A percentile compares a stretch with the other conserved stretches of the same genome.
These are phyloP conservation scores for Aspergillus ellipticus DNA, from an alignment of 495 filamentous ascomycete genomes.

Conservation along the genomic window DNA sequence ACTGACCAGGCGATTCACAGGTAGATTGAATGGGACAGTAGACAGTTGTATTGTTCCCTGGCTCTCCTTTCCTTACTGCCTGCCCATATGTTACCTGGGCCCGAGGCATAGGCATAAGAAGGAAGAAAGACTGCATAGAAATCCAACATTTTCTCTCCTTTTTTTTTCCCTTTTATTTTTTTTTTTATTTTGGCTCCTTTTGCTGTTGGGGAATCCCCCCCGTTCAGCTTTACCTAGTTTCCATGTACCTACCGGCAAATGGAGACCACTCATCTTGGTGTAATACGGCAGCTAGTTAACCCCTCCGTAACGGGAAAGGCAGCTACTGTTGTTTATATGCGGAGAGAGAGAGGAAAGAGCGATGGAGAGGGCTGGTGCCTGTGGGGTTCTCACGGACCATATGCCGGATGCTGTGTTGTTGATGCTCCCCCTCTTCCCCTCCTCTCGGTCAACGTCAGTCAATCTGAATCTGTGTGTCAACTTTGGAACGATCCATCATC, in stretches of 20 bases:
- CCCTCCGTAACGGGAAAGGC: constrained; percentile 20
- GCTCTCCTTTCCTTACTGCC: neutral
- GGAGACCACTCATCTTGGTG: constrained; percentile 32
- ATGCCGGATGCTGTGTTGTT: constrained; percentile 29
- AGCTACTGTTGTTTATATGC: constrained; percentile 11
- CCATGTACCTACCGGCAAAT: constrained; percentile 27
- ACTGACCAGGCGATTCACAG: constrained; percentile 52
- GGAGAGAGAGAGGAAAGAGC: constrained; percentile 8
- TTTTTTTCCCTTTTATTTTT: constrained; percentile 25
- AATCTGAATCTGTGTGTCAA: too few relatives aligned
- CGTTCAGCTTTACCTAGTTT: constrained; percentile 8
- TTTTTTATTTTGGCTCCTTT: constrained; percentile 16
- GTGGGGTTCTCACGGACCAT: constrained; percentile 18
- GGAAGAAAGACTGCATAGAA: constrained; percentile 27
- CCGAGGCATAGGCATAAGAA: constrained; percentile 50
- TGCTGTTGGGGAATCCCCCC: too few relatives aligned
- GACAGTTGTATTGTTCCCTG: neutral
- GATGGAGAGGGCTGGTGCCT: neutral
- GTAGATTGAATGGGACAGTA: constrained; percentile 14
- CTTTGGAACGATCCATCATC: neutral
- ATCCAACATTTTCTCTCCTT: constrained; percentile 42
- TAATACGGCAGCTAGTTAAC: constrained; percentile 24
- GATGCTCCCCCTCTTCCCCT: constrained; percentile 20
- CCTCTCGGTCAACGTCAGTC: constrained; percentile 4
- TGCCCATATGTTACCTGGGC: neutral